Conservation (phyloP, 352 stramenopile species). For the Plasmopara halstedii region DNA sequence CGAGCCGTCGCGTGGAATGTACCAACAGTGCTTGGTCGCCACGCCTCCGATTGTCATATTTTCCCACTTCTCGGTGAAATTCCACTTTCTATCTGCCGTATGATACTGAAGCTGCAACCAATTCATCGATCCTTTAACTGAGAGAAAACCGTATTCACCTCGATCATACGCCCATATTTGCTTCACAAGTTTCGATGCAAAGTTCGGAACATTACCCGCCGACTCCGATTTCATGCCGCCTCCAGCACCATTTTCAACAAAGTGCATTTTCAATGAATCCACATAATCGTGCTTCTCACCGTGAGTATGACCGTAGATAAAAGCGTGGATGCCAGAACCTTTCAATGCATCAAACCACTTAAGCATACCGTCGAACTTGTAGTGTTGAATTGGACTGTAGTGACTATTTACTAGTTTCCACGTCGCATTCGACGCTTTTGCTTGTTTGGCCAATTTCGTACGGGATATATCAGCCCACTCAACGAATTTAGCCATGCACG, state of each 20-base stretch:
- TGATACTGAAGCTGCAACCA: neutral
- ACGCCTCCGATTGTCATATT: neutral
- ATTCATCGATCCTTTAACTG: neutral
- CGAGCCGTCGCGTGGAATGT: neutral
- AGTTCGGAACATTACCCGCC: neutral
- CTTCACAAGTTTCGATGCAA: neutral
- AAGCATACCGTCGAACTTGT: neutral
- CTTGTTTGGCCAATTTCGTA: neutral
- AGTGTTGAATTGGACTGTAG: neutral
- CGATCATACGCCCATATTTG: neutral
- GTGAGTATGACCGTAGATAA: too few species aligned
- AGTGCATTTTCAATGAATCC: neutral
- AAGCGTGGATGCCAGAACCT: neutral
- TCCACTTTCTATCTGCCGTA: neutral
- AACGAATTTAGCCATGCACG: neutral
- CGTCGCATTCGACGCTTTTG: neutral
- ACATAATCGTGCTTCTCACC: neutral
- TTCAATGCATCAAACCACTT: neutral
- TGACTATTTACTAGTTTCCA: neutral
- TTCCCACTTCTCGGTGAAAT: neutral
- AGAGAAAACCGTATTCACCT: neutral
- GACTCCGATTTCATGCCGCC: neutral
- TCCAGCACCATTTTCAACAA: neutral
- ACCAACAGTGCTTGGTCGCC: neutral
- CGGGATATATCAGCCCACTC: neutral